These are phyloP conservation scores for Sordariomycetes sp. DNA, from an alignment of 2,329 filamentous ascomycete species.

Conservation along the genomic window DNA sequence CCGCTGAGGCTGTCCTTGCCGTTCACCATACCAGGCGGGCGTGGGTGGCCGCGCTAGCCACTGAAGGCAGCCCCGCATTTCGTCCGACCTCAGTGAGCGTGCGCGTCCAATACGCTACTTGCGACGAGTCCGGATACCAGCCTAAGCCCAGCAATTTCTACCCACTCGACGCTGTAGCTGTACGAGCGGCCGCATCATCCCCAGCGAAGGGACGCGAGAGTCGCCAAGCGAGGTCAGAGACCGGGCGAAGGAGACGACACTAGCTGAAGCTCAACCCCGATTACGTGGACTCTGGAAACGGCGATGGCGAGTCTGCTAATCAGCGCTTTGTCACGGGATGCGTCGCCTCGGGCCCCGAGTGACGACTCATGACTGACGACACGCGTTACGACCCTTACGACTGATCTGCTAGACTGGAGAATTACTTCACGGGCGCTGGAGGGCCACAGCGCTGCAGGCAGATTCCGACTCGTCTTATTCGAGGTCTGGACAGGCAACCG, in stretches of 20 bases:
- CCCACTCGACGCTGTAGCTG: neutral
- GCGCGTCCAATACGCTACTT: neutral
- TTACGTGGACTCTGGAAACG: neutral
- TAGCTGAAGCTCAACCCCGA: neutral
- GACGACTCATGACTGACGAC: neutral
- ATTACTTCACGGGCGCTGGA: neutral
- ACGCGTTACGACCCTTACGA: conserved; percentile 3
- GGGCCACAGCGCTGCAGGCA: neutral
- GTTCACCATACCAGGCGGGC: neutral
- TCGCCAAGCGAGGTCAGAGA: neutral
- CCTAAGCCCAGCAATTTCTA: neutral
- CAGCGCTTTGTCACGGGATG: neutral
- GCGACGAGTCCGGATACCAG: neutral
- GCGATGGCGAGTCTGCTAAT: neutral
- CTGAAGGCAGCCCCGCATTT: neutral
- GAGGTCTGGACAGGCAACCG: neutral
- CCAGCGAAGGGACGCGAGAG: neutral
- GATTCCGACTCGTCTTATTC: neutral
- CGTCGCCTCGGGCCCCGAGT: neutral
- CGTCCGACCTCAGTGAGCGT: neutral
- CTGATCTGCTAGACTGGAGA: neutral
- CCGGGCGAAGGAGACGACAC: neutral
- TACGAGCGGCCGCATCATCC: neutral
- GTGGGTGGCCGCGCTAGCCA: neutral
- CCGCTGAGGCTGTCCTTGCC: neutral